Base-by-base conservation (phyloP, 2,329 filamentous ascomycete genomes). In the Lecanicillium sp. region DNA sequence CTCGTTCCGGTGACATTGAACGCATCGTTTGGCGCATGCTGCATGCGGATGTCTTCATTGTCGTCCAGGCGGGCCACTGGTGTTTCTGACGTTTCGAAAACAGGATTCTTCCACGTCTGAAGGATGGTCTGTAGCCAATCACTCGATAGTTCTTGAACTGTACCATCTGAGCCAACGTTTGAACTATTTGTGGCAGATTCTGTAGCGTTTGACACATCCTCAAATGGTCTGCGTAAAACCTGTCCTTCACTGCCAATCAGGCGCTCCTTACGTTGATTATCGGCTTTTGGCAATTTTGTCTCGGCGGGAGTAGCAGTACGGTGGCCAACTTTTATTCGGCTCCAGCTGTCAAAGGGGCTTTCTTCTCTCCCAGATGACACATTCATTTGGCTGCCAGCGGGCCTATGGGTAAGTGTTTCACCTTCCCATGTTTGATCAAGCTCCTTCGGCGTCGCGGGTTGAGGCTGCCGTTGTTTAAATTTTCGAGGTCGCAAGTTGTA, bases 51-150 rank as follows among this genome's bases (percentile, higher is more conserved):
- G 3, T n/a, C 29, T 1, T 32, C 9, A 10, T 47, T 49, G 37
- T 54, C 52, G 2, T 58, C 49, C 0, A 68, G 40, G 4, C 54
- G 58, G 5, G 71, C 73, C 17, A 81, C 69, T 0, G 56, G 47
- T 2, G 58, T 47, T 38, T 77, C 64, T 0, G 58, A 56, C 4
- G 56, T 52, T n/a, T 70, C 61, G 54, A 94, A 95, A 1, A 86
- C 65, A 0, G 87, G 86, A 43, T 89, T 94, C 8, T 82, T 60
- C 86, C 87, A 94, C 8, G 65, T 67, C 27, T 68, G 57, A 2
- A 87, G 58, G 6, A 90, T 50, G 6, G 69, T 61, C 8, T 69
- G 64, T 3, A 88, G 60, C 83, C 82, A 87, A 9, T 56, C 47
- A 33, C 54, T 62, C n/a, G n/a, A n/a, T n/a, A n/a, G n/a, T n/a